A percentile compares a stretch with the other conserved stretches of the same genome.
Evolutionary conservation across 2,329 filamentous ascomycete genomes (phyloP).

Genomic region (Colletotrichum musae): DNA sequence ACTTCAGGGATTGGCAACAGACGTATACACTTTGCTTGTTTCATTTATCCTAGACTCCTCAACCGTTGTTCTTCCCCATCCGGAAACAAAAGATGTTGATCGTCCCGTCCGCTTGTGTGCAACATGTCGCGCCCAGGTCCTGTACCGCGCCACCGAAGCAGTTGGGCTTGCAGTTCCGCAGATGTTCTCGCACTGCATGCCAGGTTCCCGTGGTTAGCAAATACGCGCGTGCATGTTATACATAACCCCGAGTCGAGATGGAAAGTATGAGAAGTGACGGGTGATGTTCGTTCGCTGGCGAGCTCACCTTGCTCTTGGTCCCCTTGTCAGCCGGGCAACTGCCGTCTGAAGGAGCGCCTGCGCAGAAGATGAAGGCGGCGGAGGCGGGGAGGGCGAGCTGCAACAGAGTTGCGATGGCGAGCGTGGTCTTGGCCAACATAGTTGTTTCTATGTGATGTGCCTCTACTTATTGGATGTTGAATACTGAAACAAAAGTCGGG

Average conservation of each 20-base stretch:
- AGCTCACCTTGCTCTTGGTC: neutral
- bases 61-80: constrained; percentile 11
- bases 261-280: neutral
- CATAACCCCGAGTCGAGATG: too few relatives aligned
- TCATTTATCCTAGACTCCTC: neutral
- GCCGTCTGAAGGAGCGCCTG: constrained; percentile 10
- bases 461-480: neutral
- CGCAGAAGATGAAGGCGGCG: constrained; percentile 5
- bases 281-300: neutral
- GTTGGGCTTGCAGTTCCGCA: constrained; percentile 10
- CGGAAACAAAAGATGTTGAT: constrained; percentile 19
- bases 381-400: neutral
- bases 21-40: too few relatives aligned
- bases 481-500: neutral
- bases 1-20: too few relatives aligned
- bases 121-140: constrained; percentile 14
- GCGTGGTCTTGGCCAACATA: neutral
- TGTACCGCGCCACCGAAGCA: constrained; percentile 6
- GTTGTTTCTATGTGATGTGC: neutral
- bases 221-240: neutral
- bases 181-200: neutral
- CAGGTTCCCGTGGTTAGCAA: neutral
- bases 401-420: constrained; percentile 8
- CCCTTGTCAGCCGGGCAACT: constrained; percentile 15
- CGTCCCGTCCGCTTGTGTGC: constrained; percentile 7